Conservation (phyloP, 139 green algal genomes). For the Auxenochlorella pyrenoidosa region DNA sequence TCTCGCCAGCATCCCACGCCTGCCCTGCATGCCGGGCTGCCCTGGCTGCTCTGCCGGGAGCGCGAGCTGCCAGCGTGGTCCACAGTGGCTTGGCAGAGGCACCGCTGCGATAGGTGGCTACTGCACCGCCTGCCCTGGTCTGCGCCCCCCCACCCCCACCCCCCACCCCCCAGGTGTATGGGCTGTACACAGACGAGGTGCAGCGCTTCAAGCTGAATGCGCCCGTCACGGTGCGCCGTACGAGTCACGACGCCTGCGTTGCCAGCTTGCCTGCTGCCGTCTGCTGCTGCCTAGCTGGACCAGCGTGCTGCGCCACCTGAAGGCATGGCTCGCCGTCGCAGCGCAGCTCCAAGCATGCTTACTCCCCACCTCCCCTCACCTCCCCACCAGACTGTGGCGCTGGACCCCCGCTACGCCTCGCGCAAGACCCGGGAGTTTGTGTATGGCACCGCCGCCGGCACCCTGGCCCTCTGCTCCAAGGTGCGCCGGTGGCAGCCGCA, state of each 20-base stretch:
- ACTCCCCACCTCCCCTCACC: not conserved
- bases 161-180: conserved; percentile 42
- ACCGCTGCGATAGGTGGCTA: not conserved
- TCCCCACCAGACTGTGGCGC: conserved; percentile 68
- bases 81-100: not conserved
- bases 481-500: too few species aligned
- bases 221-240: conserved; percentile 6
- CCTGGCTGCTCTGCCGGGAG: not conserved
- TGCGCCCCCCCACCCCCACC: too few species aligned
- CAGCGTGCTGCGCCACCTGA: not conserved
- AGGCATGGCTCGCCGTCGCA: not conserved
- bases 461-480: conserved; percentile 79
- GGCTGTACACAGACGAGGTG: conserved; percentile 77
- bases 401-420: conserved; percentile 84
- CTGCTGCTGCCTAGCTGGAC: not conserved
- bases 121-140: too few species aligned
- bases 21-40: not conserved
- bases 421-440: conserved; percentile 85
- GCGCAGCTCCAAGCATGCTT: too few species aligned
- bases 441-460: conserved; percentile 69
- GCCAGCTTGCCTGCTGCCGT: too few species aligned
- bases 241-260: too few species aligned
- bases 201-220: conserved; percentile 55
- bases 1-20: not conserved
- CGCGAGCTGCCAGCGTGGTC: not conserved